Evolutionary conservation across 1,284 basidiomycete species (phyloP), one percentile per base, ranked within the genome.

Genomic region (Phellinidium pouzarii): DNA sequence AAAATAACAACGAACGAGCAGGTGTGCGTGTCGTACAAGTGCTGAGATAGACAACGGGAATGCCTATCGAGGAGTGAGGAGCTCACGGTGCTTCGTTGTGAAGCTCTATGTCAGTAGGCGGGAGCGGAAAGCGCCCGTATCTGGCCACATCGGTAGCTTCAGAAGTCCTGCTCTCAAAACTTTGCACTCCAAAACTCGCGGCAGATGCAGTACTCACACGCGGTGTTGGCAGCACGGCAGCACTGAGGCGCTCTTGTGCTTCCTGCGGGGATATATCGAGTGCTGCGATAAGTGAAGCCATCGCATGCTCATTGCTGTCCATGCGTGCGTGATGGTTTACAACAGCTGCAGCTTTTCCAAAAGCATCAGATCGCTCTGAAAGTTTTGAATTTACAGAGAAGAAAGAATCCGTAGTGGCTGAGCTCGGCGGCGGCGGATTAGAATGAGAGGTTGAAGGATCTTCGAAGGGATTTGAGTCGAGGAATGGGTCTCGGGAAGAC

Each of bases 251-350:
- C 29, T 48, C 40, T 20, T 44, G 50, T 17, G 54, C 54, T 34
- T 56, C 54, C 9, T 56, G 44, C 22, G 38, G 54, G 19, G 54
- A 48, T 44, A 56, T 56, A 31, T 56, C 45, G 9, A 56, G 36
- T n/a, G 54, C 54, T 6, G 54, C 54, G 22, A 56, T 56, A 8
- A 56, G 45, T 7, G 54, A 56, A 17, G 50, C 50, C 45, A 56
- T 48, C 4, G 54, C 54, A 19, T 44, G 50, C 17, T 56, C 49
- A 25, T 48, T 46, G 41, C 50, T 52, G 19, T 56, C 46, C 26
- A 27, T n/a, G 17, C 45, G 48, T 38, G 48, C 44, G n/a, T 50
- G 54, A 12, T 48, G 44, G 22, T 25, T 8, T 7, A 37, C 25
- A 29, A 26, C n/a, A 11, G 45, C 23, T 14, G 14, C 17, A 9